phyloP scores from a whole-genome alignment of 805 yeast genomes.

The Ogataea siamensis region DNA sequence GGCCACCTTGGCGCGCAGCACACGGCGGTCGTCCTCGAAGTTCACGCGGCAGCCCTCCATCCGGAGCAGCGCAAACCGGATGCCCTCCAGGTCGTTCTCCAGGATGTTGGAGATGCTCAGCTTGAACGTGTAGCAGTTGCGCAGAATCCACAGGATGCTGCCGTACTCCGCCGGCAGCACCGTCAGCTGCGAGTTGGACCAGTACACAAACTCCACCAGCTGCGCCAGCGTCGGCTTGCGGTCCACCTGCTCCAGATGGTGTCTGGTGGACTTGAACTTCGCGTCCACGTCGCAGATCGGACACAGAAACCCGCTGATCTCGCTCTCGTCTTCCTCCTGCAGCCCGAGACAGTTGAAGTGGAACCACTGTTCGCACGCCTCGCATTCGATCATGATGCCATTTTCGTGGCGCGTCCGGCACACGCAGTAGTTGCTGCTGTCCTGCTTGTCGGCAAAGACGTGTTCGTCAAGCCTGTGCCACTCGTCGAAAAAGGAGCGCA shows the following conservation, averaged over 20 bases:
- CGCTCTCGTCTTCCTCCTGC: slow-evolving; percentile 27
- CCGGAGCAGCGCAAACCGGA: slow-evolving; percentile 45
- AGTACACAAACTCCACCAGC: slow-evolving; percentile 14
- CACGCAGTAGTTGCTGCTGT: slow-evolving; percentile 46
- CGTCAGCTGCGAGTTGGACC: slow-evolving; percentile 15
- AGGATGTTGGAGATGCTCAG: slow-evolving; percentile 6
- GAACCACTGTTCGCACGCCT: slow-evolving; percentile 69
- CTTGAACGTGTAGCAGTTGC: slow-evolving; percentile 14
- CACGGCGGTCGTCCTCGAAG: slow-evolving; percentile 17
- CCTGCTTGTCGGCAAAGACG: slow-evolving; percentile 19
- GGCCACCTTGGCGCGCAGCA: slow-evolving; percentile 34
- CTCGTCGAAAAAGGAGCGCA: slow-evolving; percentile 14
- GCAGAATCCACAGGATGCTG: slow-evolving; percentile 14
- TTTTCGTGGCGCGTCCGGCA: slow-evolving; percentile 57
- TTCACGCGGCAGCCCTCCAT: slow-evolving; percentile 42
- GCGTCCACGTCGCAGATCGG: slow-evolving; percentile 47
- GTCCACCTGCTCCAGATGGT: slow-evolving; percentile 13
- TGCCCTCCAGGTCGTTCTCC: slow-evolving; percentile 19
- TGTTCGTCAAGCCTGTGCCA: slow-evolving; percentile 14
- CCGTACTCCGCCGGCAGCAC: slow-evolving; percentile 21
- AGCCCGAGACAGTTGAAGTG: slow-evolving; percentile 57
- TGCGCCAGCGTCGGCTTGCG: slow-evolving; percentile 14
- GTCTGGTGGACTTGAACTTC: slow-evolving; percentile 21
- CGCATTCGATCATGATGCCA: slow-evolving; percentile 70
- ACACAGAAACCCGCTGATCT: slow-evolving; percentile 45